Base-by-base conservation (phyloP, 1,139 yeast species). In the Entelexis sorbosivorans region DNA sequence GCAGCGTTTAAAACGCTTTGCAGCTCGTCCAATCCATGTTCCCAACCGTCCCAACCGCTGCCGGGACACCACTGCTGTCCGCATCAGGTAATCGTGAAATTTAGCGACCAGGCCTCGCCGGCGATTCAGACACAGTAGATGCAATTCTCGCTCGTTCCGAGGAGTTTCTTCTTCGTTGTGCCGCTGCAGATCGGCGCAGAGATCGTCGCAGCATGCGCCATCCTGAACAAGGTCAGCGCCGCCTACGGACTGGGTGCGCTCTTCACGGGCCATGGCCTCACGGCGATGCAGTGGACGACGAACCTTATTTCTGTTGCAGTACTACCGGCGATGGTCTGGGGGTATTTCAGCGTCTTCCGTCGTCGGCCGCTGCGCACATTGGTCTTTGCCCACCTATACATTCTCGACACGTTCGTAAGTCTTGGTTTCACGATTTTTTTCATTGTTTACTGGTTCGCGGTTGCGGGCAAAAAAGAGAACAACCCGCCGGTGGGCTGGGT, bases 121-220 rank as follows among this genome's bases (percentile, higher is more conserved):
- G 44, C 35, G 35, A 28, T 28, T 19, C 35, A 28, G 40, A 19
- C 29, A 10, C n/a, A 11, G 19, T 13, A 34, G 33, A 49, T 49
- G 54, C 42, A 33, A 17, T 31, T 53, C 38, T 54, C 57, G 31
- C 39, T 59, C 24, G 48, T 65, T 14, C 69, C 69, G 14, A 58
- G 61, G 55, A 60, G 64, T 44, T 82, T 83, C 63, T 63, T 81
- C 33, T 78, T 79, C 22, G 60, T 74, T 42, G 67, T 87, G 24
- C 96, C 97, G 4, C 74, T 91, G 40, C 86, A 82, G 63, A 74
- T 85, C 35, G 97, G 96, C 10, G 95, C 88, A 24, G 97, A 91
- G 65, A 65, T 87, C 13, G 77, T 85, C 24, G 71, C 88, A n/a
- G 83, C 87, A 2, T 72, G 84, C 36, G 82, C 93, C 22, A 77